Base-by-base conservation (phyloP, 768 basidiomycete genomes). In the Kwoniella botswanensis region DNA sequence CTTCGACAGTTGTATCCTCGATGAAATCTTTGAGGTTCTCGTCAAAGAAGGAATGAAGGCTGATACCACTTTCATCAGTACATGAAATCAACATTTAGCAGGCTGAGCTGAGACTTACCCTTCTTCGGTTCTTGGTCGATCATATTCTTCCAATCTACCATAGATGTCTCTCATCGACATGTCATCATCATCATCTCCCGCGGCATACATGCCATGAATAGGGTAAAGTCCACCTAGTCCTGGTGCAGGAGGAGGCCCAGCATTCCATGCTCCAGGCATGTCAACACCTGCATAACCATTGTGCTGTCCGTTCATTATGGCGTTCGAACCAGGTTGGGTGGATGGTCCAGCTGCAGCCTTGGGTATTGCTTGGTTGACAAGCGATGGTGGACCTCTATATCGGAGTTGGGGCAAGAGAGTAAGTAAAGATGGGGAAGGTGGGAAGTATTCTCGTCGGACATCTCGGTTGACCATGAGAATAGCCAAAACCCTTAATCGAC, bases 1-100 rank as follows among this genome's bases (percentile, higher is more conserved):
- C 85, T 18, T 88, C 88, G 15, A 93, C 86, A 29, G 84, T 88
- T 1, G 84, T 87, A 74, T 89, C 88, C 2, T 84, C 84, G 61
- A 74, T 65, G 57, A 83, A 82, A 44, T 77, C 72, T 35, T 77
- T 70, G 22, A 83, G 61, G 29, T 78, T 72, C 41, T 70, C 73
- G 17, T 70, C 54, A 71, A 83, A 83, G 71, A 79, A 80, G 1
- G 68, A 70, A 50, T 71, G 53, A 11, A 81, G 68, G 15, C 78
- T 81, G 22, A 29, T n/a, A 21, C 1, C 15, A 15, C 4, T 7
- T 18, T 53, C 24, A 53, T 64, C 22, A 64, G 63, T 52, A 12
- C 6, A 13, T 24, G 26, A 17, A 6, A 11, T 26, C 24, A 58
- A 60, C 3, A 26, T 29, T 24, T 50, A 9, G 21, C 13, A 60